Evolutionary conservation across 805 yeast species (phyloP), one percentile per base, ranked within the genome.

Genomic region (Myxozyma geophila): DNA sequence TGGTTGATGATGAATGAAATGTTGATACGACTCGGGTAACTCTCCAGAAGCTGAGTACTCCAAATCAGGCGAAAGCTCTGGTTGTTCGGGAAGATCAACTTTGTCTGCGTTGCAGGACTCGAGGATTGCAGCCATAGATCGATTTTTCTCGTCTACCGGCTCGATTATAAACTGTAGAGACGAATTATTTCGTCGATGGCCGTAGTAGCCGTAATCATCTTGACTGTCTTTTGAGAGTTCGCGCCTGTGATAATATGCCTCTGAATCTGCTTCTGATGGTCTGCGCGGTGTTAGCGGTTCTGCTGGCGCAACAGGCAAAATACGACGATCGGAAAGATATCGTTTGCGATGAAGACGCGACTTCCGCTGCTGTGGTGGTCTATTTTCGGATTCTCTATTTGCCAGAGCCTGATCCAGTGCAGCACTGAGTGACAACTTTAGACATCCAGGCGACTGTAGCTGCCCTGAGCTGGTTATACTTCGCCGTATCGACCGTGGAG

Each of bases 391-490:
- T n/a, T 52, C 21, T 17, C 13, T 15, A 43, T 17, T 33, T 1
- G 15, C 7, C 19, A 17, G 23, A 19, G 43, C 17, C 9, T 56
- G 40, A 10, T 62, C 66, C 13, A 64, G 47, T 9, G 64, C 35
- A 17, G 48, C 58, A 5, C 58, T 40, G n/a, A 62, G 41, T 3
- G 68, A 58, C 15, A 64, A 58, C 35, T 62, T 53, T 19, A 64
- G 33, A 36, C 68, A 62, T 15, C 55, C 55, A 7, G 67, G 64
- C 8, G 64, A 63, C 19, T 40, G 53, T 17, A 59, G 40, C 7
- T 3, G 47, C n/a, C 28, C 54, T n/a, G 37, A n/a, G 43, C 39
- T n/a, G 9, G 51, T 7, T 47, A 19, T 47, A 17, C 39, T 55
- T 19, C 28, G 50, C 7, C 37, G 46, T 10, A 17, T 28, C 2